These are phyloP conservation scores for Spizellomyces punctatus DNA, from an alignment of 192 early-diverging fungal genomes.

Conservation along the genomic window DNA sequence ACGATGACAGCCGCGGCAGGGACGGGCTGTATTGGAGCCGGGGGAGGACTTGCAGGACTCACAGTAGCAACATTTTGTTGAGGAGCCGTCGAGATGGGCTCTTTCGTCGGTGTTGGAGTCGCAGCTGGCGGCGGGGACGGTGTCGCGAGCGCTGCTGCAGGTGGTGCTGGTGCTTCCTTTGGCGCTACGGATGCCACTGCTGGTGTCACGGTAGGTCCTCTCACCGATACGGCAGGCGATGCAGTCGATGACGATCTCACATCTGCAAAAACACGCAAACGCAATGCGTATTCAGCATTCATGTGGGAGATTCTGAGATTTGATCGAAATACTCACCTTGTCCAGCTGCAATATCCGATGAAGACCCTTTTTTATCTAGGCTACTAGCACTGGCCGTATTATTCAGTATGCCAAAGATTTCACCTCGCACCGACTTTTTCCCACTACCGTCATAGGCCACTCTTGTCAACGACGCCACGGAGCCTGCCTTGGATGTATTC, in stretches of 20 bases:
- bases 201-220: background rate
- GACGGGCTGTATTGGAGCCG: background rate
- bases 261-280: too few species aligned
- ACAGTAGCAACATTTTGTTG: background rate
- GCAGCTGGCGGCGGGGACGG: too few species aligned
- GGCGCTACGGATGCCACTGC: background rate
- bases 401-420: too few species aligned
- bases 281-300: too few species aligned
- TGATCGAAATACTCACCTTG: too few species aligned
- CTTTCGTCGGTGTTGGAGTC: too few species aligned
- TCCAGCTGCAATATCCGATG: too few species aligned
- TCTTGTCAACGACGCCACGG: background rate
- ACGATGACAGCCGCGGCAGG: background rate
- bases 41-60: background rate
- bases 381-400: too few species aligned
- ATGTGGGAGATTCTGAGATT: too few species aligned
- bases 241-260: background rate
- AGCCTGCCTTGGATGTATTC: background rate
- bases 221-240: background rate
- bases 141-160: background rate
- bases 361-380: too few species aligned
- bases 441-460: background rate
- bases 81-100: background rate
- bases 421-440: background rate
- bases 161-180: background rate